A percentile compares a stretch with the other conserved stretches of the same genome.
These are phyloP conservation scores for Cucumis variabilis DNA, from an alignment of 331 rosid genomes.

Conservation along the genomic window DNA sequence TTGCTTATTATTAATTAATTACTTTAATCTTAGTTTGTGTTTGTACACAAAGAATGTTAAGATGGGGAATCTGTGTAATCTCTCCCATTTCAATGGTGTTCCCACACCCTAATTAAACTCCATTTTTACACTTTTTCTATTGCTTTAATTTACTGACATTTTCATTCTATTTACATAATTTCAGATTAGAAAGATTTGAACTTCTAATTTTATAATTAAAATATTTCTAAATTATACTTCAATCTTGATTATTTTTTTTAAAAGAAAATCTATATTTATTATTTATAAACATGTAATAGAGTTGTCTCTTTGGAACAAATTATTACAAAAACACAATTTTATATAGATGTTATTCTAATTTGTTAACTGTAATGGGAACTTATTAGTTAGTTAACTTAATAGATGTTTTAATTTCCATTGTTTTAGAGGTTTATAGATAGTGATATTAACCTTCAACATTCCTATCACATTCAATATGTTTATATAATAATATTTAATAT, in stretches of 20 bases:
- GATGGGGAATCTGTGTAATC: conserved; percentile 12
- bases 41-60: conserved; percentile 1
- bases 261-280: too few species aligned
- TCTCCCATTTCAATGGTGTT: not conserved
- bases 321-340: too few species aligned
- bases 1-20: not conserved
- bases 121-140: not conserved
- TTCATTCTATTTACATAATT: too few species aligned
- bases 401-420: not conserved
- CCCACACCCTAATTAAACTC: not conserved
- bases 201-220: too few species aligned
- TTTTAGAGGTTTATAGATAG: not conserved
- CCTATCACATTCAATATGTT: not conserved
- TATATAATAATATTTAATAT: not conserved
- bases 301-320: too few species aligned
- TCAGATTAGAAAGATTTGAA: too few species aligned
- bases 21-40: not conserved
- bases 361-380: too few species aligned
- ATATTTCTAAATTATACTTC: too few species aligned
- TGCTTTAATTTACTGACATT: not conserved
- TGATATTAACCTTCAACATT: not conserved
- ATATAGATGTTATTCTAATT: too few species aligned
- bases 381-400: too few species aligned
- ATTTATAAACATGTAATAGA: too few species aligned
- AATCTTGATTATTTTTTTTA: too few species aligned